Base-by-base conservation (phyloP, 805 yeast species). In the Torulaspora gathmanii region DNA sequence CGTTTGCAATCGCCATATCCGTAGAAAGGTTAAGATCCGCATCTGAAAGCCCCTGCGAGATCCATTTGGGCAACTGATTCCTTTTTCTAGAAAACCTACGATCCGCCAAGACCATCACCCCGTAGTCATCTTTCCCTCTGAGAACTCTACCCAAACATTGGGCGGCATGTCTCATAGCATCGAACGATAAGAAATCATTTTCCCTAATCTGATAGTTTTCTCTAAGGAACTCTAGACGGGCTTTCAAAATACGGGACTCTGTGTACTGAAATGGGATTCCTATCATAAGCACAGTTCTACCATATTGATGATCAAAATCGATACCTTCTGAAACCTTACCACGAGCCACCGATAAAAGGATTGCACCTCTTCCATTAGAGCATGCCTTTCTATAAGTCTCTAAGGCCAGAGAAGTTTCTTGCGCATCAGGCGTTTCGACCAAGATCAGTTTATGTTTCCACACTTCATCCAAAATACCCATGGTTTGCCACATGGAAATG, bases 121-220 rank as follows among this genome's bases (percentile, higher is more conserved):
- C 99, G 65, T 93, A 93, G 70, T 93, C 99, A 61, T 93, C 97
- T 64, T 93, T 93, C 54, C 99, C 99, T 70, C 99, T 79, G 51
- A 93, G 70, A 44, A 93, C 99, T 62, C 99, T 80, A 9, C 99
- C 99, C 59, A 93, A 69, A 68, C 99, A 93, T 66, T 93, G 99
- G 0, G 99, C 98, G 3, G 98, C 99, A 69, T 93, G 99, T 61
- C 99, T 80, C 99, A 93, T 93, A 11, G 99, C 99, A 68, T 93
- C 99, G 73, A 93, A 93, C 9, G 98, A 90, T 30, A 93, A 64
- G 62, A 93, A 93, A 59, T 93, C 99, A 61, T 87, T 89, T 59
- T 93, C 99, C 52, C 88, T 77, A 45, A 93, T 91, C 57, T 89
- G 95, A 63, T 79, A 91, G 58, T 89, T 90, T 61, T 93, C 98